Conservation (phyloP, 352 stramenopile genomes). For the Proteromonas lacertae region DNA sequence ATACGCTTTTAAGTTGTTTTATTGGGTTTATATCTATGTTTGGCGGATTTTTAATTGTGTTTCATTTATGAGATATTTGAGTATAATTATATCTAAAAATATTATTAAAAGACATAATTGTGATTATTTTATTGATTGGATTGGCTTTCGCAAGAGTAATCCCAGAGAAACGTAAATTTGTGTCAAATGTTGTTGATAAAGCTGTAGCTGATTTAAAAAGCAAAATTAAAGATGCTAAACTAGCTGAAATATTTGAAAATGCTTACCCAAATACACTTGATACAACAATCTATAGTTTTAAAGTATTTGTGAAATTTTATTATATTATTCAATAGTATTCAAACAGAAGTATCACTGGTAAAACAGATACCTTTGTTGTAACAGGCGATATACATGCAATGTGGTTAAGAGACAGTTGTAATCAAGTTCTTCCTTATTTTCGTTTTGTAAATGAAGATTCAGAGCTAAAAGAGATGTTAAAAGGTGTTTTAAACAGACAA, state of each 20-base stretch:
- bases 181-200: constrained; percentile 5
- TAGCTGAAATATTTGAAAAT: constrained; percentile 7
- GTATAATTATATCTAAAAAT: no score
- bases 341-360: constrained; percentile 8
- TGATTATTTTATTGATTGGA: no score
- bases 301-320: background rate
- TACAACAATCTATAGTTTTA: constrained; percentile 9
- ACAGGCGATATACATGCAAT: constrained; percentile 8
- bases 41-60: no score
- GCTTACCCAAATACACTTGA: constrained; percentile 11
- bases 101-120: no score
- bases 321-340: constrained; percentile 1
- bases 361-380: constrained; percentile 8
- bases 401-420: constrained; percentile 4
- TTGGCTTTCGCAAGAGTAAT: no score
- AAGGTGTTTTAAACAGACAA: constrained; percentile 8
- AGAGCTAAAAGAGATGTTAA: constrained; percentile 3
- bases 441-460: constrained; percentile 5
- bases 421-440: constrained; percentile 5
- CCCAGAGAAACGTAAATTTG: constrained; percentile 9
- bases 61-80: no score
- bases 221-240: constrained; percentile 5
- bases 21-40: no score
- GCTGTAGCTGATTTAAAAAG: constrained; percentile 4
- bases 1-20: no score